These are phyloP conservation scores for Hyphopichia fennica DNA, from an alignment of 1,139 yeast genomes.

Conservation along the genomic window DNA sequence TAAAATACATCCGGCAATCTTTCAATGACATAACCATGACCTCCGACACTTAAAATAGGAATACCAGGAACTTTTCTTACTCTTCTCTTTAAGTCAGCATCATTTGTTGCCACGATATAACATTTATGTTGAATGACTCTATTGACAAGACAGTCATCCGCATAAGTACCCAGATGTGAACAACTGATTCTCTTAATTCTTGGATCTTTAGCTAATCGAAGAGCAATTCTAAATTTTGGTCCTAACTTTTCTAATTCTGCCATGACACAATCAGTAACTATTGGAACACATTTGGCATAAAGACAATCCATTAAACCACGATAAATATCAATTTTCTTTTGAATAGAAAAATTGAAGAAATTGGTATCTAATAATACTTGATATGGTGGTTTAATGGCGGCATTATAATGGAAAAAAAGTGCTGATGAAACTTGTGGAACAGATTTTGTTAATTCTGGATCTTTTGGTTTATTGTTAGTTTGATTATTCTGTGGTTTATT, in stretches of 20 bases:
- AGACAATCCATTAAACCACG: constrained; percentile 96
- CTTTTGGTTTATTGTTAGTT: constrained; percentile 29
- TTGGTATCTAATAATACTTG: constrained; percentile 95
- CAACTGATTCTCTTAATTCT: constrained; percentile 84
- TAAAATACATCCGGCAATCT: constrained; percentile 92
- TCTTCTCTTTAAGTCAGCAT: constrained; percentile 95
- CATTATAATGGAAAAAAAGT: constrained; percentile 89
- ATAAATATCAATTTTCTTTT: constrained; percentile 88
- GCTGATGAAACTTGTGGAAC: constrained; percentile 97
- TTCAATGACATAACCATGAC: constrained; percentile 87
- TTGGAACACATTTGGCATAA: constrained; percentile 92
- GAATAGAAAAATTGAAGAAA: constrained; percentile 93
- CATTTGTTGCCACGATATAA: constrained; percentile 95
- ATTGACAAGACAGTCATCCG: constrained; percentile 94
- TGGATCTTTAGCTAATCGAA: constrained; percentile 90
- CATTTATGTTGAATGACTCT: constrained; percentile 95
- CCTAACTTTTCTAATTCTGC: constrained; percentile 97
- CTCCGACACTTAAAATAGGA: constrained; percentile 95
- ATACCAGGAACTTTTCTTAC: constrained; percentile 95
- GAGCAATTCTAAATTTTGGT: constrained; percentile 89
- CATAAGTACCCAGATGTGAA: constrained; percentile 93
- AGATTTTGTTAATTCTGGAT: constrained; percentile 78
- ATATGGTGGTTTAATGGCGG: constrained; percentile 94
- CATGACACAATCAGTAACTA: constrained; percentile 95
- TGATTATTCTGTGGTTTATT: constrained; percentile 11